These are phyloP conservation scores for Aurinia saxatilis DNA, from an alignment of 345 rosid species.

Conservation along the genomic window DNA sequence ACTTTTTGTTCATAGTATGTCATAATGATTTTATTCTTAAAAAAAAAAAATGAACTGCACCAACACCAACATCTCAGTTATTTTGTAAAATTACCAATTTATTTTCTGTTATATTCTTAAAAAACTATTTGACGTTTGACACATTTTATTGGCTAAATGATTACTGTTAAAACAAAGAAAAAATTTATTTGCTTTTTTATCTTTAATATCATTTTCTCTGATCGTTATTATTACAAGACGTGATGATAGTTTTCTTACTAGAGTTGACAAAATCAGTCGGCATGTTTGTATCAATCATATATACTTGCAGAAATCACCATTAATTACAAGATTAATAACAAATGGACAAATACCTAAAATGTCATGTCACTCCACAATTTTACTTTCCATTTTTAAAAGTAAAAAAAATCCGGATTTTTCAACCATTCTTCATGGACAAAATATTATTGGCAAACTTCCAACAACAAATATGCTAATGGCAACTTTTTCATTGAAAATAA, in stretches of 20 bases:
- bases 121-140: no score
- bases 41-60: background rate
- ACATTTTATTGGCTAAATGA: background rate
- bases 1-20: slow-evolving; percentile 1
- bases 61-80: no score
- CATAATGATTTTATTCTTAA: no score
- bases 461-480: no score
- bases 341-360: background rate
- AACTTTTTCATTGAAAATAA: background rate
- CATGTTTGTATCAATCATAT: slow-evolving; percentile 24
- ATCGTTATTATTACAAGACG: background rate
- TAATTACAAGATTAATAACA: background rate
- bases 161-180: background rate
- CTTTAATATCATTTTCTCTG: background rate
- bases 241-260: slow-evolving; percentile 7
- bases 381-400: no score
- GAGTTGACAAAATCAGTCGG: slow-evolving; percentile 26
- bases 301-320: background rate
- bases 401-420: no score
- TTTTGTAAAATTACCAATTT: no score
- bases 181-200: background rate
- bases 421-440: no score
- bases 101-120: no score
- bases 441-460: background rate
- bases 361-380: background rate